Percentiles rank a stretch among this genome's conserved stretches.
These are phyloP conservation scores for Verbascum thapsus DNA, from an alignment of 257 asterid genomes.

Conservation along the genomic window DNA sequence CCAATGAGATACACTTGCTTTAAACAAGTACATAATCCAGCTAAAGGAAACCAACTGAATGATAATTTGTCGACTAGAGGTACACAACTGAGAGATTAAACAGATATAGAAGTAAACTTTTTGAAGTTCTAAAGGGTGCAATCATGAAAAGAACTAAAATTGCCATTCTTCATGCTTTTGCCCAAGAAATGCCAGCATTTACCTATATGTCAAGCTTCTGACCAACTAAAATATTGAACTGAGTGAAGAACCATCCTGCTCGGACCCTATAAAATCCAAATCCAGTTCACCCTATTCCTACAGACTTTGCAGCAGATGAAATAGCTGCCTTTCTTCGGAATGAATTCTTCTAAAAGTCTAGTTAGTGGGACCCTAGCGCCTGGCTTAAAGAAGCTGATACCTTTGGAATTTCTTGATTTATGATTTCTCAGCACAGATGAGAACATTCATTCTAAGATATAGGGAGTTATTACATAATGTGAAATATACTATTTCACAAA, in stretches of 20 bases:
- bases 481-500: not conserved
- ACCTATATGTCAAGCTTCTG: not conserved
- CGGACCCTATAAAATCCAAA: too few relatives aligned
- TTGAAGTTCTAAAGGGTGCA: not conserved
- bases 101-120: not conserved
- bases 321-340: too few relatives aligned
- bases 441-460: not conserved
- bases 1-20: not conserved
- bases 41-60: not conserved
- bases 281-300: too few relatives aligned
- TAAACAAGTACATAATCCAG: not conserved
- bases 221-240: too few relatives aligned
- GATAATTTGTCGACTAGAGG: not conserved
- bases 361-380: too few relatives aligned
- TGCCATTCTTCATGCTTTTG: not conserved
- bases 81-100: not conserved
- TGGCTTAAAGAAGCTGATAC: not conserved
- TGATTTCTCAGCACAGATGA: not conserved
- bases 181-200: not conserved
- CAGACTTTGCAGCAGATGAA: too few relatives aligned
- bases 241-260: too few relatives aligned
- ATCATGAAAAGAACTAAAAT: constrained; percentile 5
- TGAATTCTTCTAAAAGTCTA: too few relatives aligned
- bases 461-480: not conserved
- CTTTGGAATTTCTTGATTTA: not conserved